Conservation (phyloP, 176 grass and related monocot species). For the Oryza rufipogon region DNA sequence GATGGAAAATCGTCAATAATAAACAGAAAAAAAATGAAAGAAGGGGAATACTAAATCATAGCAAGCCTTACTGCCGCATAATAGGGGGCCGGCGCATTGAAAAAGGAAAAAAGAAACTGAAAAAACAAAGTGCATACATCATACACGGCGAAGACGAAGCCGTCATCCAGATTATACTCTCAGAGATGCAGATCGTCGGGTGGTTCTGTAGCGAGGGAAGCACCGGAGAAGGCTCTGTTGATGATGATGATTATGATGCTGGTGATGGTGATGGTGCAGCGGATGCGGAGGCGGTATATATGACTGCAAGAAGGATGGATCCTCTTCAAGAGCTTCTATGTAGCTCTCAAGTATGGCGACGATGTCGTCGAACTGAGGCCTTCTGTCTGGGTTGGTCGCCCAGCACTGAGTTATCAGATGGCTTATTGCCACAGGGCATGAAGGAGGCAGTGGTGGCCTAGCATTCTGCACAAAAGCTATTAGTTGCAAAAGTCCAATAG, state of each 20-base stretch:
- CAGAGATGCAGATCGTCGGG: slow-evolving; percentile 59
- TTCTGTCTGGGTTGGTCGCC: slow-evolving; percentile 73
- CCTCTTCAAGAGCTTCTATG: slow-evolving; percentile 61
- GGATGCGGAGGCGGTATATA: slow-evolving; percentile 61
- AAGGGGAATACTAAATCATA: slow-evolving; percentile 9
- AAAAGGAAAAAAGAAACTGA: slow-evolving; percentile 6
- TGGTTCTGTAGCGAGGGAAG: slow-evolving; percentile 62
- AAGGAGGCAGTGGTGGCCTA: slow-evolving; percentile 75
- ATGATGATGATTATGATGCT: slow-evolving; percentile 42
- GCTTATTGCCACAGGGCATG: slow-evolving; percentile 86
- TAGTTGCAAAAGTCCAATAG: slow-evolving; percentile 1
- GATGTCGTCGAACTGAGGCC: slow-evolving; percentile 84
- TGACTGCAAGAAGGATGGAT: slow-evolving; percentile 74
- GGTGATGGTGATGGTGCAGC: background rate
- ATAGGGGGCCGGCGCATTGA: slow-evolving; percentile 46
- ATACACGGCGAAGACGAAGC: slow-evolving; percentile 32
- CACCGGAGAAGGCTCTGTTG: slow-evolving; percentile 68
- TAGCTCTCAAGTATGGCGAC: slow-evolving; percentile 75
- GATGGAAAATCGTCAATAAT: slow-evolving; percentile 17
- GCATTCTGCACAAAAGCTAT: slow-evolving; percentile 65
- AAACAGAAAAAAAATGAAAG: background rate
- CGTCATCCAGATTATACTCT: slow-evolving; percentile 28
- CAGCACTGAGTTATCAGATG: slow-evolving; percentile 94
- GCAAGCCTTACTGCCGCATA: slow-evolving; percentile 49
- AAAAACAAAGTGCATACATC: slow-evolving; percentile 42